Percentiles rank a stretch among this genome's conserved stretches.
Evolutionary conservation across 2,329 filamentous ascomycete species (phyloP).

Genomic region (Calonectria fujianensis): DNA sequence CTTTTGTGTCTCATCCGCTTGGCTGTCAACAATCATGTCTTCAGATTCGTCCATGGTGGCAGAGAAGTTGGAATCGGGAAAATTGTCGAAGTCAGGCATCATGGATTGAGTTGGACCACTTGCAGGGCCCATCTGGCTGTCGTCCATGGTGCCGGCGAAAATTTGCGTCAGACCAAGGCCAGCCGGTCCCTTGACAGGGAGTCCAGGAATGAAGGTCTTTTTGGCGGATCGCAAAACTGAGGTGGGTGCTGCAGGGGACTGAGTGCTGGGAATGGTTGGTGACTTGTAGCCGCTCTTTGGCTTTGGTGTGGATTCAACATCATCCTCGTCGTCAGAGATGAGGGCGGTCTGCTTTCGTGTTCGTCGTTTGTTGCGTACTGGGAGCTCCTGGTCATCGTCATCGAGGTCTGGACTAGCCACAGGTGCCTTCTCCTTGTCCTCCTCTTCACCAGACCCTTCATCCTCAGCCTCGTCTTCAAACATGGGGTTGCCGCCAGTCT

Average conservation of each 20-base stretch:
- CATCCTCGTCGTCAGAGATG: slow-evolving; percentile 79
- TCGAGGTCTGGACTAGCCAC: slow-evolving; percentile 62
- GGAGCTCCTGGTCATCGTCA: slow-evolving; percentile 60
- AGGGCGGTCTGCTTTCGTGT: slow-evolving; percentile 70
- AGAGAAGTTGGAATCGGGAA: slow-evolving; percentile 77
- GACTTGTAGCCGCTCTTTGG: slow-evolving; percentile 66
- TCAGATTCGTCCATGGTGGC: slow-evolving; percentile 75
- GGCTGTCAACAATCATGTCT: slow-evolving; percentile 69
- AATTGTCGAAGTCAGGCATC: slow-evolving; percentile 75
- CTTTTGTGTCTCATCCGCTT: slow-evolving; percentile 60
- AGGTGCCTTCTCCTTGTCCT: slow-evolving; percentile 56
- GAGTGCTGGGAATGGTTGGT: slow-evolving; percentile 63
- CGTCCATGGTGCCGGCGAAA: slow-evolving; percentile 92
- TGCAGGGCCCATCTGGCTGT: slow-evolving; percentile 66
- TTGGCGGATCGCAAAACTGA: slow-evolving; percentile 81
- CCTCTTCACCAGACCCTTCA: slow-evolving; percentile 59
- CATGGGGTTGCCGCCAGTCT: slow-evolving; percentile 58
- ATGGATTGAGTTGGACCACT: slow-evolving; percentile 65
- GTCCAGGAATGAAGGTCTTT: slow-evolving; percentile 81
- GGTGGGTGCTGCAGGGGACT: slow-evolving; percentile 74
- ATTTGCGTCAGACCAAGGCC: slow-evolving; percentile 90
- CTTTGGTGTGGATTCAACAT: slow-evolving; percentile 68
- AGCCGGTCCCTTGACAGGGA: slow-evolving; percentile 76
- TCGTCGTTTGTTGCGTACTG: slow-evolving; percentile 66
- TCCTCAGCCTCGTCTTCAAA: slow-evolving; percentile 65